Evolutionary conservation across 495 filamentous ascomycete species (phyloP).

Genomic region (Aspergillus taichungensis): DNA sequence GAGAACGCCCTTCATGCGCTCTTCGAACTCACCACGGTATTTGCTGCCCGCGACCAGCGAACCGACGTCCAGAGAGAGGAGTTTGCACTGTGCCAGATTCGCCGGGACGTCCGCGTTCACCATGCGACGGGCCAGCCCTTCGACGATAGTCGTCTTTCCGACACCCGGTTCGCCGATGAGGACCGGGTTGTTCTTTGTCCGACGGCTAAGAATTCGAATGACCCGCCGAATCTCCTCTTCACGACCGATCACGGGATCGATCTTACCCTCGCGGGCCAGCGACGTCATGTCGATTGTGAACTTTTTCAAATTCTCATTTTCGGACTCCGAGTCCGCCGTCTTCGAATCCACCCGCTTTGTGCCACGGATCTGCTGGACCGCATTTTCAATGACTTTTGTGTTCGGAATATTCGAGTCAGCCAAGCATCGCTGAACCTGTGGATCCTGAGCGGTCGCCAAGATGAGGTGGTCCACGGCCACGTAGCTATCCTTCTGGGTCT

Average conservation of each 20-base stretch:
- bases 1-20: conserved; percentile 96
- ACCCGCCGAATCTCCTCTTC: conserved; percentile 96
- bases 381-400: conserved; percentile 76
- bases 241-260: conserved; percentile 94
- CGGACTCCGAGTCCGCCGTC: conserved; percentile 82
- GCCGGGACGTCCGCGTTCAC: conserved; percentile 94
- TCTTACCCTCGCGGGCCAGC: conserved; percentile 90
- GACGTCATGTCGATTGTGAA: conserved; percentile 97
- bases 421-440: conserved; percentile 59
- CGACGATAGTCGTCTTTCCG: conserved; percentile 95
- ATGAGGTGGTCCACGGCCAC: conserved; percentile 94
- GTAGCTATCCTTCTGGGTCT: conserved; percentile 90
- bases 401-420: conserved; percentile 89
- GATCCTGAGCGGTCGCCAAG: conserved; percentile 68
- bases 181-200: conserved; percentile 98
- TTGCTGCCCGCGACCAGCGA: conserved; percentile 94
- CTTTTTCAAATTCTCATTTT: conserved; percentile 90
- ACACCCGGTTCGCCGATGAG: conserved; percentile 95
- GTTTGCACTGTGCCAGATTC: conserved; percentile 86
- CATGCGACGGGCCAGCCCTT: conserved; percentile 91
- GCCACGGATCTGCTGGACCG: conserved; percentile 81
- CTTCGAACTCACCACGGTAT: conserved; percentile 96
- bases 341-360: conserved; percentile 88
- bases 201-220: conserved; percentile 81
- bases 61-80: conserved; percentile 91